Percentiles rank a stretch among this genome's conserved stretches.
These are phyloP conservation scores for Fusarium siculi DNA, from an alignment of 2,329 filamentous ascomycete species.

Conservation along the genomic window DNA sequence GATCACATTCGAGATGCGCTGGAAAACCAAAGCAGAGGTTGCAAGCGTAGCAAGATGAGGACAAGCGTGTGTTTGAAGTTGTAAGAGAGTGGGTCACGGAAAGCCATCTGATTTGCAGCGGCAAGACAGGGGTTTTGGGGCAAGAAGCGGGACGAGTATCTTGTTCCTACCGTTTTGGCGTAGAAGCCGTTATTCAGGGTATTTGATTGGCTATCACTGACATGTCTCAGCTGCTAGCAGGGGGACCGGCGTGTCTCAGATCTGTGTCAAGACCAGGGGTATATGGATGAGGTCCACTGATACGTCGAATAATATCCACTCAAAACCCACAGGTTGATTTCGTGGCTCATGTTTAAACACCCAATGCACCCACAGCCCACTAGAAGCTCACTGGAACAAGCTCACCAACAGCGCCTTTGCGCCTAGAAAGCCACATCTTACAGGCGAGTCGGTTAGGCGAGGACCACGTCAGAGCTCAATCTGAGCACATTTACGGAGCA, in stretches of 20 bases:
- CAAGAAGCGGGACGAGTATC: constrained; percentile 37
- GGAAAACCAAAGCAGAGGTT: constrained; percentile 22
- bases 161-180: constrained; percentile 40
- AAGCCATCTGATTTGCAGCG: constrained; percentile 40
- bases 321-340: constrained; percentile 11
- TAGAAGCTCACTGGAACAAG: constrained; percentile 33
- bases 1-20: constrained; percentile 14
- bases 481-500: constrained; percentile 8
- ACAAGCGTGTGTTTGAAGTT: constrained; percentile 45
- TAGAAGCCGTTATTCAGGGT: constrained; percentile 18
- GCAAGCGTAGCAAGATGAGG: constrained; percentile 27
- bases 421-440: constrained; percentile 10
- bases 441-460: constrained; percentile 20
- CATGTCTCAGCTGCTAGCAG: constrained; percentile 27
- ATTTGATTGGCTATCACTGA: constrained; percentile 25
- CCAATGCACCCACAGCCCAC: constrained; percentile 1
- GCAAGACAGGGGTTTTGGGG: constrained; percentile 26
- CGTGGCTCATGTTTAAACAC: constrained; percentile 14
- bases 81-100: constrained; percentile 27
- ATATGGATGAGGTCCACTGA: constrained; percentile 8
- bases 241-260: constrained; percentile 52
- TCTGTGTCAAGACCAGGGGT: constrained; percentile 53
- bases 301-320: constrained; percentile 18
- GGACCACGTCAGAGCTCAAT: constrained; percentile 39
- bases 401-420: constrained; percentile 6